Evolutionary conservation across 2,329 filamentous ascomycete genomes (phyloP).

Genomic region (Rachicladosporium sp.): DNA sequence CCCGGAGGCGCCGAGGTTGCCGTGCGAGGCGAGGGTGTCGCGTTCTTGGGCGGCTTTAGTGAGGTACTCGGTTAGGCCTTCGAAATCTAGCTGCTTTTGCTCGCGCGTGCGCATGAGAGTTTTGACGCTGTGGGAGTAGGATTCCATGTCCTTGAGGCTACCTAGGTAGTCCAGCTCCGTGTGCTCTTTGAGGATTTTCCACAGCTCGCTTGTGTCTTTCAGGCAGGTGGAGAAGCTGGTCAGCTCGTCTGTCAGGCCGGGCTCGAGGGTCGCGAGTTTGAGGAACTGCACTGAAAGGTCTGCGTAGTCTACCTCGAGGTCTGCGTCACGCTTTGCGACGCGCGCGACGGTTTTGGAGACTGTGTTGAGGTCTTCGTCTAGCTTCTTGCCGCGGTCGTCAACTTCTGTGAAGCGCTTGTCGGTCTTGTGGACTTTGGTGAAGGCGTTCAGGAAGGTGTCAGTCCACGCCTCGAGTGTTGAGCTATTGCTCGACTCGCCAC

Average conservation of each 20-base stretch:
- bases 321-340: conserved; percentile 74
- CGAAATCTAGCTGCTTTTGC: conserved; percentile 95
- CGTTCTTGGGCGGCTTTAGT: conserved; percentile 81
- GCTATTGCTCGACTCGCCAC: conserved; percentile 35
- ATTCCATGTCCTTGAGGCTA: conserved; percentile 86
- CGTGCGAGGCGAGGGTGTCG: conserved; percentile 58
- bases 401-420: conserved; percentile 93
- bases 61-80: conserved; percentile 89
- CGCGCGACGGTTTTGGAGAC: conserved; percentile 93
- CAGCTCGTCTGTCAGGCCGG: conserved; percentile 68
- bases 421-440: conserved; percentile 89
- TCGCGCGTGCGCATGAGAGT: conserved; percentile 82
- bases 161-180: conserved; percentile 95
- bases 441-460: conserved; percentile 93
- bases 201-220: conserved; percentile 66
- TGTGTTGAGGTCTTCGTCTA: conserved; percentile 83
- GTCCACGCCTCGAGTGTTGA: conserved; percentile 91
- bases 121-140: conserved; percentile 81
- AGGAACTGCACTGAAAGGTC: conserved; percentile 92
- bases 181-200: conserved; percentile 72
- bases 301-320: conserved; percentile 76
- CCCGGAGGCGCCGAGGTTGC: conserved; percentile 57
- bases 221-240: conserved; percentile 79
- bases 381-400: conserved; percentile 79
- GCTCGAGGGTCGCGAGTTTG: conserved; percentile 79